Evolutionary conservation across 225 moss, liverwort and hornwort genomes (phyloP).

Genomic region (Physcomitrellopsis africana): DNA sequence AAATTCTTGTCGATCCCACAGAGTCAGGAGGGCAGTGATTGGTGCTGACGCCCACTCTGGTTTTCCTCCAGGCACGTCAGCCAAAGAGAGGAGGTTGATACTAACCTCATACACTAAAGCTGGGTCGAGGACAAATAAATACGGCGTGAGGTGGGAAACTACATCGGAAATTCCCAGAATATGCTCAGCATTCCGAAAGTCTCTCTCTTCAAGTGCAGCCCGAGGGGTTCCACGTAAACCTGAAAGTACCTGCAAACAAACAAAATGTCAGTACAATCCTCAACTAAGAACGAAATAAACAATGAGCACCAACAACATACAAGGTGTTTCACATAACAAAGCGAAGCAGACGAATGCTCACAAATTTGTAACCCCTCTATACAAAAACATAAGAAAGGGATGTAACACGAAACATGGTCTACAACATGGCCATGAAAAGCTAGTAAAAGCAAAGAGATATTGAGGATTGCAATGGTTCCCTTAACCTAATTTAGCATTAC

Average conservation of each 20-base stretch:
- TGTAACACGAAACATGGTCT: slow-evolving; percentile 10
- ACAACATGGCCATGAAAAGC: slow-evolving; percentile 15
- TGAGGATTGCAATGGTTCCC: not conserved
- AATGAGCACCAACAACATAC: slow-evolving; percentile 6
- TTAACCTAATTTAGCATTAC: not conserved
- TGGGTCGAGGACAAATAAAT: slow-evolving; percentile 78
- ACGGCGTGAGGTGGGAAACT: slow-evolving; percentile 74
- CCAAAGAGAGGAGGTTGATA: slow-evolving; percentile 72
- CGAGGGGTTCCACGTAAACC: slow-evolving; percentile 55
- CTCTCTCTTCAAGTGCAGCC: slow-evolving; percentile 52
- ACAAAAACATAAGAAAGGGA: not conserved
- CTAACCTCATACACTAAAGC: slow-evolving; percentile 77
- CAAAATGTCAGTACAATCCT: not conserved
- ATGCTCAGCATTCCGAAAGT: slow-evolving; percentile 67
- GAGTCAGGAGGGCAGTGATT: slow-evolving; percentile 69
- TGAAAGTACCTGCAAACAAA: slow-evolving; percentile 49
- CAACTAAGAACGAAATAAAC: slow-evolving; percentile 5
- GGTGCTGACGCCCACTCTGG: slow-evolving; percentile 87
- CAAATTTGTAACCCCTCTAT: slow-evolving; percentile 8
- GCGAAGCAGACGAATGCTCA: slow-evolving; percentile 9
- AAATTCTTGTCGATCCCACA: slow-evolving; percentile 83
- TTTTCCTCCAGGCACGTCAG: slow-evolving; percentile 84
- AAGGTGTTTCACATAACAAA: not conserved
- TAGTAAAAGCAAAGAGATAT: not conserved
- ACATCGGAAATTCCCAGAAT: slow-evolving; percentile 78